Conservation (phyloP, 2,329 filamentous ascomycete species). For the Aspergillus nomiae region DNA sequence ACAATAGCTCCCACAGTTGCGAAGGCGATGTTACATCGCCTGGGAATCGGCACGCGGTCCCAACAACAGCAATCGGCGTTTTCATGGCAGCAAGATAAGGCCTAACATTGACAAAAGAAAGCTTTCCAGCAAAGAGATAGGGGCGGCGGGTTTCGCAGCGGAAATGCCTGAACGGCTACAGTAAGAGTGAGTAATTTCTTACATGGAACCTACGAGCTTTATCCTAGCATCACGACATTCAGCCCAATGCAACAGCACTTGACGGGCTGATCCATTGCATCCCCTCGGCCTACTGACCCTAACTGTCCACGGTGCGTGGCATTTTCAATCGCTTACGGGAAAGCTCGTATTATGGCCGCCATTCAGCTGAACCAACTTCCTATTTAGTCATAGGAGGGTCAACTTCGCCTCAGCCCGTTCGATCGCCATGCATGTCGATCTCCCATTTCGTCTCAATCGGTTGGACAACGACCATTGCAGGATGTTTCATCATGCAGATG, state of each 20-base stretch:
- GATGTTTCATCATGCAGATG: background rate
- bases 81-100: background rate
- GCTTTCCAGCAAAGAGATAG: background rate
- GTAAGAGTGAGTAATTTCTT: background rate
- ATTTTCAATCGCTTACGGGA: background rate
- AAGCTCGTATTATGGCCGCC: background rate
- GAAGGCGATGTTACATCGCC: conserved; percentile 25
- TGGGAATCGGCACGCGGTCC: conserved; percentile 29
- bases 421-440: background rate
- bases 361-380: background rate
- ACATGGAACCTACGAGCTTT: background rate
- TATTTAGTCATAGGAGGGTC: background rate
- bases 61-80: conserved; percentile 16
- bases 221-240: background rate
- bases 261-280: no score
- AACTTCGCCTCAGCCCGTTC: background rate
- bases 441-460: no score
- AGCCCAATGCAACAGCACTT: background rate
- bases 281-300: no score
- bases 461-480: background rate
- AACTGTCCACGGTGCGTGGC: no score
- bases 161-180: background rate
- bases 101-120: background rate
- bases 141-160: background rate
- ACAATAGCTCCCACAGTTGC: conserved; percentile 30